Percentiles rank a stretch among this genome's conserved stretches.
Conservation (phyloP, 345 rosid species). For the Chamaenerion angustifolium region DNA sequence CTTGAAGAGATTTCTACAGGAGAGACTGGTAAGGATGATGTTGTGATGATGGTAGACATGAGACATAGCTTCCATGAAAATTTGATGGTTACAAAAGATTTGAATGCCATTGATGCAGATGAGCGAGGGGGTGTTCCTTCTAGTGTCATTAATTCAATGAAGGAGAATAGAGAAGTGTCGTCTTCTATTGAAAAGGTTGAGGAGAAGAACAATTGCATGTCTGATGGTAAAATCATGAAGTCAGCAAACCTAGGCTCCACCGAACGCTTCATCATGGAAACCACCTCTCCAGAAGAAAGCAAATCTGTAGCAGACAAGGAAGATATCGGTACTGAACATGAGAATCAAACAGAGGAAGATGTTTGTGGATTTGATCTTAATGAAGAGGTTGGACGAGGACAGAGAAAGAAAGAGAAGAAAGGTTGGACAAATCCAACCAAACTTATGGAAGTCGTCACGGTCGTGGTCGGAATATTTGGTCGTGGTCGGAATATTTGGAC, state of each 20-base stretch:
- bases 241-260: constrained; percentile 35
- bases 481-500: no score
- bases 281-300: constrained; percentile 17
- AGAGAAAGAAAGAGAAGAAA: no score
- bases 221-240: constrained; percentile 26
- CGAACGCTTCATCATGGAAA: constrained; percentile 26
- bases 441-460: no score
- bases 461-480: no score
- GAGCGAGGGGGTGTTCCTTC: constrained; percentile 26
- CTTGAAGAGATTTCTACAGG: constrained; percentile 16
- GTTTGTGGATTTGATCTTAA: constrained; percentile 68
- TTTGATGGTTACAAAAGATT: constrained; percentile 5
- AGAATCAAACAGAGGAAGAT: constrained; percentile 31
- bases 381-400: constrained; percentile 59
- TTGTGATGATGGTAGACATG: no score
- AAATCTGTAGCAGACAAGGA: constrained; percentile 18
- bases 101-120: constrained; percentile 22
- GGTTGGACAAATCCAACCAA: no score
- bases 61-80: no score
- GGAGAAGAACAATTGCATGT: no score
- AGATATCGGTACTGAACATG: constrained; percentile 28
- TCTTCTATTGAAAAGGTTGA: constrained; percentile 9
- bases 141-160: constrained; percentile 14
- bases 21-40: not conserved
- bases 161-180: constrained; percentile 24